Conservation (phyloP, 257 asterid genomes). For the Ajuga chamaepitys region DNA sequence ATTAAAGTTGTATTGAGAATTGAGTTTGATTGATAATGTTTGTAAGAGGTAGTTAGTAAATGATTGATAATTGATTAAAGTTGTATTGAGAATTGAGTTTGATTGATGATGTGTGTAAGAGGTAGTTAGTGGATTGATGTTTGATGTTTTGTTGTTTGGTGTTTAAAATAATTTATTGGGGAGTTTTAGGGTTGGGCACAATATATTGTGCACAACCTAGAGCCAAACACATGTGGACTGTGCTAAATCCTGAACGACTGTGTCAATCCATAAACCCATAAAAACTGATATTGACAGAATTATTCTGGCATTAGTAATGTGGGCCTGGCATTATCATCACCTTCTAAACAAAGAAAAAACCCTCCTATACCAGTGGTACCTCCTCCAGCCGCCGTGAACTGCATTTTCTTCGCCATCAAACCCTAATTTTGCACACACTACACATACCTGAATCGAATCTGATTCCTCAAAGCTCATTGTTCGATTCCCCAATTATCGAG, state of each 20-base stretch:
- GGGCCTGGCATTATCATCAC: neutral
- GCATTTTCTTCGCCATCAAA: neutral
- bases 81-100: no score
- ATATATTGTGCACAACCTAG: no score
- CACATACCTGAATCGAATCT: neutral
- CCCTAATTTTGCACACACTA: neutral
- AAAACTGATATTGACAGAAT: neutral
- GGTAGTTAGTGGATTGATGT: no score
- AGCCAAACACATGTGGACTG: no score
- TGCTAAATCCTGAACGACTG: no score
- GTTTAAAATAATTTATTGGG: neutral
- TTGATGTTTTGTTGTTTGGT: neutral
- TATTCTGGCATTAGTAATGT: neutral
- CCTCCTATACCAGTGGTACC: neutral
- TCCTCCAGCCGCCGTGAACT: conserved; percentile 15
- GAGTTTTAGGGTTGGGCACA: no score
- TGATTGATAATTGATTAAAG: no score
- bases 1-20: no score
- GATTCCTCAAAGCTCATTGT: neutral
- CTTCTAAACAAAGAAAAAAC: neutral
- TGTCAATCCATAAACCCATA: no score
- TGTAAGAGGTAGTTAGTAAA: no score
- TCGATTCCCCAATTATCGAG: neutral
- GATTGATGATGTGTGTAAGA: no score
- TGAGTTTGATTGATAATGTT: no score